Base-by-base conservation (phyloP, 176 grass and related monocot genomes). In the Raddia guianensis region DNA sequence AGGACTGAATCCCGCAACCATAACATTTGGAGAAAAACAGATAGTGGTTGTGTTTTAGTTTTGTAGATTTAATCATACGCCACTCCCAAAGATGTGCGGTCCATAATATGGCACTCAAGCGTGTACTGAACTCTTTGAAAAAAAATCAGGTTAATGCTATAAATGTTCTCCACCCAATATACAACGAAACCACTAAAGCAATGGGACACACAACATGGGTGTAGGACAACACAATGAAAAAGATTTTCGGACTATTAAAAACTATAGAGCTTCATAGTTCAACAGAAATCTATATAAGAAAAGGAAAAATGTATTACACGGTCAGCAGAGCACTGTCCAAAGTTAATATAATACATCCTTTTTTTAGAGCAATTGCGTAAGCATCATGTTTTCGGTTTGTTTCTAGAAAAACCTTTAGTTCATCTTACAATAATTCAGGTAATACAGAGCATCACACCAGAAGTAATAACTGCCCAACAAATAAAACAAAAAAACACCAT, bases 261-360 rank as follows among this genome's bases (percentile, higher is more conserved):
- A 45, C 37, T 40, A 82, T 45, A 64, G 13, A 71, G 55, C 54
- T 19, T 55, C 14, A 8, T 58, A 63, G 42, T 64, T 55, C 7
- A 58, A 27, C 33, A 77, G 15, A 45, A 65, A 71, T n/a, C 27
- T 27, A 49, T 11, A 19, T 48, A 45, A 72, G 58, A 83, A 16
- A 48, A 66, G 2, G 21, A 42, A 76, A 55, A 49, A 49, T 13
- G 8, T 1, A 64, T 72, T 42, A 63, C 43, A 73, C 52, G 33
- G 68, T 68, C 35, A 73, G 57, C 27, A 58, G 2, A 88, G 58
- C 66, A 35, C 7, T 14, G 7, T 59, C 18, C n/a, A 66, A 85
- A 55, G 9, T 66, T 27, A 13, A 59, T 60, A 73, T 9, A n/a
- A 20, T 52, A 13, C 73, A 61, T 73, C 75, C 45, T 68, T 59